A percentile compares a stretch with the other conserved stretches of the same genome.
These are phyloP conservation scores for Cryptococcus sp. DNA, from an alignment of 1,284 basidiomycete species.

Conservation along the genomic window DNA sequence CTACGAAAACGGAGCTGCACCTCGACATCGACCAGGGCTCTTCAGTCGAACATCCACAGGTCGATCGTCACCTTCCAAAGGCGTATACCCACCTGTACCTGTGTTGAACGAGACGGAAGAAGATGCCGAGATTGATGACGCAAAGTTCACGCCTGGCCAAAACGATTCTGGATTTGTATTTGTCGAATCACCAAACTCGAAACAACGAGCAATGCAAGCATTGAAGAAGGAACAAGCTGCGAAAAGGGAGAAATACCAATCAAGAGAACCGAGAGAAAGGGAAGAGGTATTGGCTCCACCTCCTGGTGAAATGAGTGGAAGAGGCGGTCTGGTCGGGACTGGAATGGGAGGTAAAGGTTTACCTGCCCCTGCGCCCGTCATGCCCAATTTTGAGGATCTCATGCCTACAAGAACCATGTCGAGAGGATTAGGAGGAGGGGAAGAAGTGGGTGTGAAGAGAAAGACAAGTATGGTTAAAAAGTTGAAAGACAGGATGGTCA, in stretches of 20 bases:
- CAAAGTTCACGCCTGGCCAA: neutral
- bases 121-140: neutral
- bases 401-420: conserved; percentile 7
- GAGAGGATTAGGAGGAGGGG: conserved; percentile 3
- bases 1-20: no score
- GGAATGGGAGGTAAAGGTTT: conserved; percentile 4
- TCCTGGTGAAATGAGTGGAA: no score
- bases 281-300: no score
- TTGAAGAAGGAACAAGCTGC: conserved; percentile 5
- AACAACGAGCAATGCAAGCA: conserved; percentile 20
- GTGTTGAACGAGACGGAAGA: neutral
- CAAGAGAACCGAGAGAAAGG: neutral
- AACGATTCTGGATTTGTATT: conserved; percentile 19
- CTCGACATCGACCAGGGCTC: neutral
- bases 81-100: neutral
- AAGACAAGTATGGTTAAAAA: conserved; percentile 46
- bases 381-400: conserved; percentile 45
- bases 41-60: neutral
- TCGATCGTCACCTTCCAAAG: neutral
- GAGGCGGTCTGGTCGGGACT: no score
- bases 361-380: conserved; percentile 43
- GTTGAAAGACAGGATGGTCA: conserved; percentile 30
- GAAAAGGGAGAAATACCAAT: neutral
- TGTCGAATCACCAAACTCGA: conserved; percentile 31
- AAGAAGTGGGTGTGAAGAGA: conserved; percentile 28